A percentile compares a stretch with the other conserved stretches of the same genome.
Evolutionary conservation across 768 basidiomycete genomes (phyloP).

Genomic region (Russula abietina): DNA sequence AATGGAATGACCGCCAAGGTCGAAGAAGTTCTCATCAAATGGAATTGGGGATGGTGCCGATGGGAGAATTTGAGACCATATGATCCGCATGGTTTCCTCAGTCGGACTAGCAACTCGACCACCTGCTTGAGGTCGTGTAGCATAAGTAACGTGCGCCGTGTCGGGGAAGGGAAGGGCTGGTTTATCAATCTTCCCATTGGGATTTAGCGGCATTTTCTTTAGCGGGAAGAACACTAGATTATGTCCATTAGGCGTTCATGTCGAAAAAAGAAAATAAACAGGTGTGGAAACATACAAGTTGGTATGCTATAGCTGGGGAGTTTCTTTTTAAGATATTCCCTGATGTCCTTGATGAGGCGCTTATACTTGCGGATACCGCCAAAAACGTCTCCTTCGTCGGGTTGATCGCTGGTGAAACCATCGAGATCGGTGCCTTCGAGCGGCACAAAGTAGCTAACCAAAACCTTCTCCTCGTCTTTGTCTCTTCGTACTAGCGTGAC

Average conservation of each 20-base stretch:
- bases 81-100: constrained; percentile 71
- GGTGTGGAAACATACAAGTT: constrained; percentile 50
- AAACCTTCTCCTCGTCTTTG: constrained; percentile 98
- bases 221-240: constrained; percentile 85
- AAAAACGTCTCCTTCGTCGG: constrained; percentile 48
- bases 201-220: constrained; percentile 92
- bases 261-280: too few species aligned
- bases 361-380: constrained; percentile 81
- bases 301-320: constrained; percentile 93
- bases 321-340: constrained; percentile 95
- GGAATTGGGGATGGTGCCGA: constrained; percentile 73
- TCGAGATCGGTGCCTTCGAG: constrained; percentile 60
- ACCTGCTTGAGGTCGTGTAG: constrained; percentile 34
- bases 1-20: constrained; percentile 97
- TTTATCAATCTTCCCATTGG: constrained; percentile 99
- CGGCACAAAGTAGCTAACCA: constrained; percentile 96
- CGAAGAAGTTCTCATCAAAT: constrained; percentile 93
- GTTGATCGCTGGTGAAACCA: constrained; percentile 63
- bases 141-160: constrained; percentile 60
- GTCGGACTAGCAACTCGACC: constrained; percentile 52
- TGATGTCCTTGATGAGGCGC: constrained; percentile 84
- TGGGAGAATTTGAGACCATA: constrained; percentile 82
- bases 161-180: constrained; percentile 98
- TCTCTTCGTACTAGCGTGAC: constrained; percentile 94
- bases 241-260: constrained; percentile 7